Base-by-base conservation (phyloP, 805 yeast genomes). In the Candida berthetii region DNA sequence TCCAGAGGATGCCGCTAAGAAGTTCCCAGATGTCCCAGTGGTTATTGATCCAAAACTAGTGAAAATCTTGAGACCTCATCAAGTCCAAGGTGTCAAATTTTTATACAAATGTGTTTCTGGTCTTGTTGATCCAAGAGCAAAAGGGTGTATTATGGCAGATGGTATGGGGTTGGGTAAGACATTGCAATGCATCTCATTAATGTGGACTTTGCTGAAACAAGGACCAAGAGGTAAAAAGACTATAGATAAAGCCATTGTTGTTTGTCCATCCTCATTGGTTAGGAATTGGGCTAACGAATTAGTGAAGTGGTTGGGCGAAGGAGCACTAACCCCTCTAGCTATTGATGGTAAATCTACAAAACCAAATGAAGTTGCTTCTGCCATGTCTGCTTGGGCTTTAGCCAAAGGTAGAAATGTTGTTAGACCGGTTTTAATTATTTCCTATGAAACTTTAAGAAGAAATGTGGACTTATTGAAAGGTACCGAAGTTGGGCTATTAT, bases 111-210 rank as follows among this genome's bases (percentile, higher is more conserved):
- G 99, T 62, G 88, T 95, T 0, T 75, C 96, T 1, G 99, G 99
- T 0, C 63, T 90, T 28, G 75, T 82, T 22, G 88, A 84, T 57
- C 75, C 87, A 7, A 71, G 83, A 28, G 97, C 97, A 0, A 79
- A 84, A 54, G 99, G 99, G 3, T 91, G 97, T 57, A 91, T 91
- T 39, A 91, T 91, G 98, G 97, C 97, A 0, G 97, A 89, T 64
- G 97, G 86, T 61, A 89, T 89, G 97, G 97, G 96, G 4, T 68
- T 88, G 32, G 96, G 96, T 20, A 88, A 88, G 57, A 88, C 96
- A 1, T 68, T 88, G 20, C 96, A 88, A 58, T 91, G 98, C 60
- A 73, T 91, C 28, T 72, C 96, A 0, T 68, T 91, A 27, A 73
- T 90, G 85, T 91, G 98, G 98, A 91, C 97, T 0, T 60, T 91